These are phyloP conservation scores for Colletotrichum noveboracense DNA, from an alignment of 2,329 filamentous ascomycete species.

Conservation along the genomic window DNA sequence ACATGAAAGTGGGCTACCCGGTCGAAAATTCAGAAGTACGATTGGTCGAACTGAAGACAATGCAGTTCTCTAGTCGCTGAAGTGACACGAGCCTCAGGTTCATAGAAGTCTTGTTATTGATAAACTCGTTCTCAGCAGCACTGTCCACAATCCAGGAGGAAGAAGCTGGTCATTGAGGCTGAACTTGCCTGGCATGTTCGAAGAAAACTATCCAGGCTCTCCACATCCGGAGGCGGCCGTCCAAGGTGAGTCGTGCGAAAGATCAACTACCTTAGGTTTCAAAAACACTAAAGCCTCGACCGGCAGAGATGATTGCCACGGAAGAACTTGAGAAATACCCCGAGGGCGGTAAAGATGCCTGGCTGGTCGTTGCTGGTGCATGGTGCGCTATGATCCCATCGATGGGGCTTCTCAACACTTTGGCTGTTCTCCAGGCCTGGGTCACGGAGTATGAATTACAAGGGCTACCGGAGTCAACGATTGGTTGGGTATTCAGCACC, in stretches of 20 bases:
- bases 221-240: neutral
- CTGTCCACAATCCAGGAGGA: neutral
- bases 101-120: neutral
- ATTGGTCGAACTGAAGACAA: neutral
- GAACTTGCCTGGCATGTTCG: neutral
- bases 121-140: neutral
- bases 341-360: constrained; percentile 71
- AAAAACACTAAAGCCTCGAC: neutral
- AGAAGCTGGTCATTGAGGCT: neutral
- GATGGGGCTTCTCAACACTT: constrained; percentile 70
- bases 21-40: neutral
- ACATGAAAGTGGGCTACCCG: neutral
- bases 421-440: constrained; percentile 72
- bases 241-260: neutral
- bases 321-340: constrained; percentile 52
- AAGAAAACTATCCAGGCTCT: neutral
- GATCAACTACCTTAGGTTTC: neutral
- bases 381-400: constrained; percentile 69
- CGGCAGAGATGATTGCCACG: neutral
- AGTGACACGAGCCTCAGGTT: neutral
- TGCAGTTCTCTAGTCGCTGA: neutral
- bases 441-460: constrained; percentile 67
- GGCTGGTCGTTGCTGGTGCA: constrained; percentile 74
- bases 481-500: constrained; percentile 77
- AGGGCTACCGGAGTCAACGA: constrained; percentile 60